Conservation (phyloP, 139 green algal species). For the Chloropicon primus region DNA sequence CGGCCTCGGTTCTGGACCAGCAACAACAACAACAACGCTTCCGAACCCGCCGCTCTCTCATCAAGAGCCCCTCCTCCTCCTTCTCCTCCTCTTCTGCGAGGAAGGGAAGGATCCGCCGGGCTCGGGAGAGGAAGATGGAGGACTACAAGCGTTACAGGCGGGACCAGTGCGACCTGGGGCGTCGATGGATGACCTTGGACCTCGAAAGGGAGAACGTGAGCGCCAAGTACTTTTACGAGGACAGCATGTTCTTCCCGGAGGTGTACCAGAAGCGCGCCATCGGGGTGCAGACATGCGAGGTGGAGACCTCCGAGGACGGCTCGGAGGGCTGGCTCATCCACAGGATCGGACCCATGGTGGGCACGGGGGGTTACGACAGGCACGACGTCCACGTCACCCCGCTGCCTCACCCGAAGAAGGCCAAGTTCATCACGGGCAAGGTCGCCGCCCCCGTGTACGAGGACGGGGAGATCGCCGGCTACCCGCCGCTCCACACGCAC, state of each 20-base stretch:
- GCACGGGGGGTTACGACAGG: not conserved
- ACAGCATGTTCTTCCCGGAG: not conserved
- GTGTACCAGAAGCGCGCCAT: not conserved
- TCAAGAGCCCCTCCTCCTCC: too few relatives aligned
- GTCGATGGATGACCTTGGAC: not conserved
- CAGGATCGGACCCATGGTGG: not conserved
- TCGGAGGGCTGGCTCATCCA: not conserved
- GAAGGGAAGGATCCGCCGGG: too few relatives aligned
- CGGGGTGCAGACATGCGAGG: not conserved
- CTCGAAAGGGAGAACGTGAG: not conserved
- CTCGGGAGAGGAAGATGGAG: not conserved
- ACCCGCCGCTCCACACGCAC: not conserved
- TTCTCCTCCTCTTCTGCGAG: too few relatives aligned
- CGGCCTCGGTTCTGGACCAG: too few relatives aligned
- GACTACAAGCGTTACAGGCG: not conserved
- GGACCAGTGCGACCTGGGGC: not conserved
- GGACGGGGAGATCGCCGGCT: not conserved
- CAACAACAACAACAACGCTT: too few relatives aligned
- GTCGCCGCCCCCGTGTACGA: not conserved
- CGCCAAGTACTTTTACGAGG: not conserved
- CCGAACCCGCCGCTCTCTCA: too few relatives aligned
- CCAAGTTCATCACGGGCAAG: not conserved
- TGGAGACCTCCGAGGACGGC: not conserved
- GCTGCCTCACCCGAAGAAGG: not conserved
- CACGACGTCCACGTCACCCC: not conserved